Evolutionary conservation across 352 stramenopile genomes (phyloP), one percentile per base, ranked within the genome.

Genomic region (Pythium rishiriense): DNA sequence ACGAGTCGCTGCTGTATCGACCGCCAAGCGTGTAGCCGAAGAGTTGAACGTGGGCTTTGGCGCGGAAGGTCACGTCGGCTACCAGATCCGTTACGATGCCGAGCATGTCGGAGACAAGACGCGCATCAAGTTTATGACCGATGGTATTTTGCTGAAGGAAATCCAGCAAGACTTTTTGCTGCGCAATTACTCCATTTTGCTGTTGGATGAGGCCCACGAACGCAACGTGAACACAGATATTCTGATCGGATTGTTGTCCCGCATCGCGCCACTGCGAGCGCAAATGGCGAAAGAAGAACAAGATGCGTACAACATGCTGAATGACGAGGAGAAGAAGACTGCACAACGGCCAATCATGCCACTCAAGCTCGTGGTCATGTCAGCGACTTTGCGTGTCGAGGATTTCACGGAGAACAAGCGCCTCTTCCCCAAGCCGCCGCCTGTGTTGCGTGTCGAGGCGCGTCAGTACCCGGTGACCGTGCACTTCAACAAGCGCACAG

Each of bases 51-150:
- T 91, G 0, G 69, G 54, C 5, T 94, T 93, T 58, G 87, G 85
- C n/a, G 65, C 68, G 2, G 59, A 62, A 2, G 82, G 83, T 4
- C 74, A 90, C 35, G 97, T 99, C 10, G 93, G 94, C 6, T 99
- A 99, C 77, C 95, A 99, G 74, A 99, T 99, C 33, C 93, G 98
- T 65, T 99, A 99, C 70, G 98, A 99, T 75, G 90, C 81, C 6
- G 90, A 91, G 48, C 96, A 98, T 37, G 76, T 99, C 9, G 89
- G 91, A 29, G 57, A 83, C 24, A 69, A 87, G 22, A 99, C 94
- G 17, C 83, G 87, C 9, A 84, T 99, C 52, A 99, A 99, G 75
- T 99, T 99, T 72, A 99, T 99, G 97, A 99, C 98, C 6, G 98
- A 99, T 70, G 98, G 98, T 64, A 99, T 99, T 62, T 72, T 99